phyloP scores from a whole-genome alignment of 108 stramenopile genomes.

The Skeletonema menzelii region DNA sequence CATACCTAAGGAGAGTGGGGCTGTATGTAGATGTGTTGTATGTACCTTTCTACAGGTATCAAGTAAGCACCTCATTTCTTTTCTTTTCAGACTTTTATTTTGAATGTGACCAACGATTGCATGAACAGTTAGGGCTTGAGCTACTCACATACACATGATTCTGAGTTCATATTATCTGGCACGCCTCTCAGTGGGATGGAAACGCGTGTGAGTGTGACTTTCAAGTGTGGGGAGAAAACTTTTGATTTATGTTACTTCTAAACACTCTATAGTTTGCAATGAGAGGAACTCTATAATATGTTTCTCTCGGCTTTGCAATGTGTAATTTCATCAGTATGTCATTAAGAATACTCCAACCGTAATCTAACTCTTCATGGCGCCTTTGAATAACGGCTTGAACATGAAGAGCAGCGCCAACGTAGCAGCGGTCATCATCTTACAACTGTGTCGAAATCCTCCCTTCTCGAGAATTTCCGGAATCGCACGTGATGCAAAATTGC shows the following conservation, averaged over 20 bases:
- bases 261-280: neutral
- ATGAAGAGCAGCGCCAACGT: slow-evolving; percentile 17
- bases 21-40: no score
- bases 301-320: neutral
- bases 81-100: no score
- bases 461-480: slow-evolving; percentile 27
- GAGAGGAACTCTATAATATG: neutral
- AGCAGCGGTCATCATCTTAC: slow-evolving; percentile 10
- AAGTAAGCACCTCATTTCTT: no score
- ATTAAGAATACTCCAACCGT: neutral
- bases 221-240: neutral
- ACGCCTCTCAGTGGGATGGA: no score
- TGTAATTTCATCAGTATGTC: neutral
- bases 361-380: slow-evolving; percentile 1
- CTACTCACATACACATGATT: no score
- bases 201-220: no score
- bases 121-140: no score
- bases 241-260: neutral
- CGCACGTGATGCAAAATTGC: slow-evolving; percentile 4
- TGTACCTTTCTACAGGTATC: no score
- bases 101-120: no score
- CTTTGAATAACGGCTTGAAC: slow-evolving; percentile 29
- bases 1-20: no score
- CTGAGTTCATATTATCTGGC: no score
- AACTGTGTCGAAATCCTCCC: slow-evolving; percentile 23